Evolutionary conservation across 176 grass and related monocot species (phyloP), one percentile per base, ranked within the genome.

Genomic region (Elymus sibiricus): DNA sequence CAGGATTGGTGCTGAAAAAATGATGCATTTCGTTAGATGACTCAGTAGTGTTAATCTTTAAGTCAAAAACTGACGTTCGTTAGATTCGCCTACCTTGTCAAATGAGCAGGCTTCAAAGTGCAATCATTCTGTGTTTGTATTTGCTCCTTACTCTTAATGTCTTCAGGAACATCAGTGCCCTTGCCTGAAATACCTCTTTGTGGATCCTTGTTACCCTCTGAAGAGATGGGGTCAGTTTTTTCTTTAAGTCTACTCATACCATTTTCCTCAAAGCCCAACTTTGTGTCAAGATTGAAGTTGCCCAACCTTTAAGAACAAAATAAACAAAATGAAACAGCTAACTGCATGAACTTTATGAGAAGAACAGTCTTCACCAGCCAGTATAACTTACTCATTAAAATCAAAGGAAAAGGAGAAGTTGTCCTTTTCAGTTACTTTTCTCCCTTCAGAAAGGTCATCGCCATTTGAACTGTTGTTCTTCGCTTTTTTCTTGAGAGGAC

Each of bases 401-500:
- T 98, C 90, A 81, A 98, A 95, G 80, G 83, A 78, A 83, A 98
- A 98, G 82, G 95, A 84, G 80, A 98, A 96, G 49, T 80, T 83
- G 56, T 92, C 90, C n/a, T 91, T 92, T 76, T 90, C 83, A 59
- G 83, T 84, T 46, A 84, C 94, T 65, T 95, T 95, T 71, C 79
- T 92, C 37, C 84, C 88, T 84, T 74, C 81, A 28, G 78, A 81
- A 86, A 85, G 62, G 86, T 92, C 82, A 38, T 89, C 75, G n/a
- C 79, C 70, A 62, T 81, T 95, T 67, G 90, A 92, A 75, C 56
- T 81, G 32, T 62, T 91, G 88, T 42, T 67, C 81, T 94, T 84
- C 27, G 67, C 67, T 49, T 90, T 92, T 86, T 94, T 98, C 71
- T 98, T 98, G 24, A 88, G 17, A 82, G 92, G 92, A 39, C 88